Conservation (phyloP, 257 asterid species). For the Nicotiana obtusifolia region DNA sequence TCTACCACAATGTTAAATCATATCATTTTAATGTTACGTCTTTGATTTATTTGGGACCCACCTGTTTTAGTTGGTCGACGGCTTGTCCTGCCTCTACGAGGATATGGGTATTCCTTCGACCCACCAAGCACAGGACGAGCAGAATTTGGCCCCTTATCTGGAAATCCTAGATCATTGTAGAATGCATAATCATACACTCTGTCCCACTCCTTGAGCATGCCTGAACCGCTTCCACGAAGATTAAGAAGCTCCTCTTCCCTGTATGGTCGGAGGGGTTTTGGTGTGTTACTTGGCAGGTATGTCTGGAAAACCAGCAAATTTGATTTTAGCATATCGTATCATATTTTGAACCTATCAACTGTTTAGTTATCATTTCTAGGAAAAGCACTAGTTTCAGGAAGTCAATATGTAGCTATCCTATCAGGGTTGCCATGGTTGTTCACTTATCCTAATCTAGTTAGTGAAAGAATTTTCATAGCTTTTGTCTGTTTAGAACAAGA, state of each 20-base stretch:
- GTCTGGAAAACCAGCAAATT: constrained; percentile 32
- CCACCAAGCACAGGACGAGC: constrained; percentile 84
- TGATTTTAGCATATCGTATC: background rate
- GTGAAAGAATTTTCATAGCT: background rate
- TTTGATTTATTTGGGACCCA: constrained; percentile 8
- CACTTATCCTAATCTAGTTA: background rate
- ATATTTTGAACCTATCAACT: background rate
- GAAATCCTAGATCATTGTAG: constrained; percentile 75
- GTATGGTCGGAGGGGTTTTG: constrained; percentile 48
- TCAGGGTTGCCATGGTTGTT: background rate
- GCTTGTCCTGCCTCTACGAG: constrained; percentile 85
- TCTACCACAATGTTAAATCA: background rate
- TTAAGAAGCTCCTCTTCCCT: constrained; percentile 65
- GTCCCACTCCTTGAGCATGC: constrained; percentile 74
- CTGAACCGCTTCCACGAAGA: constrained; percentile 62
- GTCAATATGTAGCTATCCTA: background rate
- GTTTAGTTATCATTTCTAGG: background rate
- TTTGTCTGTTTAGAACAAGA: background rate
- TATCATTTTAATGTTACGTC: background rate
- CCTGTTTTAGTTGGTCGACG: constrained; percentile 69
- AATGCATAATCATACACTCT: constrained; percentile 84
- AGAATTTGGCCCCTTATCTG: constrained; percentile 54
- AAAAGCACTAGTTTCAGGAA: background rate
- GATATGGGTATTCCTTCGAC: constrained; percentile 57
- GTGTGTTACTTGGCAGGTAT: constrained; percentile 62